A percentile compares a stretch with the other conserved stretches of the same genome.
Evolutionary conservation across 768 basidiomycete genomes (phyloP).

Genomic region (Kondoa subrosea): DNA sequence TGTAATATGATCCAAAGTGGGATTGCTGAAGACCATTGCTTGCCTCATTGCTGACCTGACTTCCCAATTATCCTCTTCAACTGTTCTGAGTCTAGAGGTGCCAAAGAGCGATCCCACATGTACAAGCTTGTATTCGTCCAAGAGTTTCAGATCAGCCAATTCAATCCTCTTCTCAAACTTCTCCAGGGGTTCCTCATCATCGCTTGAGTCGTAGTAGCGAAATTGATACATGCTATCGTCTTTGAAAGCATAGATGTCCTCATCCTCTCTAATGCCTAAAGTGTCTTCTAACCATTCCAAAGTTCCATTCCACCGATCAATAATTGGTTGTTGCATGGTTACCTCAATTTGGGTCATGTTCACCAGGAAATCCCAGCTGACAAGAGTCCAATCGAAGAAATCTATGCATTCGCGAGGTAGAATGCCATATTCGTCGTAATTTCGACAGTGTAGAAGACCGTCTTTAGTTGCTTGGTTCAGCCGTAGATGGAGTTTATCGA

Average conservation of each 20-base stretch:
- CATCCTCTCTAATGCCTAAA: constrained; percentile 32
- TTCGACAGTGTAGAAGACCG: constrained; percentile 25
- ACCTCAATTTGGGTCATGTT: constrained; percentile 35
- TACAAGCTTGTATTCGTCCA: constrained; percentile 40
- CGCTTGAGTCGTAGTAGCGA: constrained; percentile 42
- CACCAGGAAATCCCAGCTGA: constrained; percentile 57
- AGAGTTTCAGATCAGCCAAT: constrained; percentile 33
- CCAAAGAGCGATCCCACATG: constrained; percentile 63
- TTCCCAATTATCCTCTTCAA: constrained; percentile 33
- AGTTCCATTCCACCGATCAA: constrained; percentile 42
- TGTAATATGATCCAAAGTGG: constrained; percentile 37
- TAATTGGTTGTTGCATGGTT: constrained; percentile 33
- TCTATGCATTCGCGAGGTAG: constrained; percentile 42
- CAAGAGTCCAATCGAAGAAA: constrained; percentile 45
- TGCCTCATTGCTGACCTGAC: constrained; percentile 41
- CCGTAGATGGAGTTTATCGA: constrained; percentile 39
- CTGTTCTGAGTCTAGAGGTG: constrained; percentile 48
- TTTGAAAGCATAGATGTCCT: constrained; percentile 39
- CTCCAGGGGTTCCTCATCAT: constrained; percentile 23
- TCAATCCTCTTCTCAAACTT: constrained; percentile 28
- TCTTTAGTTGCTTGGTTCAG: constrained; percentile 38
- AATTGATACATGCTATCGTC: constrained; percentile 49
- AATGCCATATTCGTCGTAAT: constrained; percentile 35
- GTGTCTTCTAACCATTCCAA: constrained; percentile 38
- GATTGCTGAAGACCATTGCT: constrained; percentile 45